These are phyloP conservation scores for Metarhizium humberi DNA, from an alignment of 2,329 filamentous ascomycete genomes.

Conservation along the genomic window DNA sequence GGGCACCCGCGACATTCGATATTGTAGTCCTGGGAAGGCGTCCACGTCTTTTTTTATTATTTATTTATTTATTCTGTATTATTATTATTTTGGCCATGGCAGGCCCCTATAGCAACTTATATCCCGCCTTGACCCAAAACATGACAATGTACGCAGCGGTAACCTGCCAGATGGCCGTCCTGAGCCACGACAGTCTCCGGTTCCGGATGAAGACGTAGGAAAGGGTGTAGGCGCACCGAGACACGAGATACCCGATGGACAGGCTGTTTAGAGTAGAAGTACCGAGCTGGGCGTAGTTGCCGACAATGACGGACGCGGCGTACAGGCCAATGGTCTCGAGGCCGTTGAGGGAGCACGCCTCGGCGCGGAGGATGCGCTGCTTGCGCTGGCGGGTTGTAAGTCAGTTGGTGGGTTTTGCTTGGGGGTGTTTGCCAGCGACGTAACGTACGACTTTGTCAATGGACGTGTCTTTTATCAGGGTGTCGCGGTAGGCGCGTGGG, in stretches of 20 bases:
- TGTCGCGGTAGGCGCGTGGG: constrained; percentile 25
- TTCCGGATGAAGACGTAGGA: constrained; percentile 35
- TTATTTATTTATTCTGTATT: too few relatives aligned
- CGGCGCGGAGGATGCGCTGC: constrained; percentile 42
- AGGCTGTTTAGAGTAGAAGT: constrained; percentile 28
- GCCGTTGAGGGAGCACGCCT: constrained; percentile 37
- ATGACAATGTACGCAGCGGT: constrained; percentile 23
- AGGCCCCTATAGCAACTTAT: constrained; percentile 7
- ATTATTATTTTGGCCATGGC: too few relatives aligned
- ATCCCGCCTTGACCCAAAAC: constrained; percentile 33
- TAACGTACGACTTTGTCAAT: constrained; percentile 20
- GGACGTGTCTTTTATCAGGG: constrained; percentile 20
- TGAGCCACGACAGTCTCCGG: constrained; percentile 24
- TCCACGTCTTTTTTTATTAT: too few relatives aligned
- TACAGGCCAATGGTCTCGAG: constrained; percentile 36
- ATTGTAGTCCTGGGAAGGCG: too few relatives aligned
- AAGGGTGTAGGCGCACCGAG: constrained; percentile 30
- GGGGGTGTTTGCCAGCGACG: not conserved
- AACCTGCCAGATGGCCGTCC: constrained; percentile 29
- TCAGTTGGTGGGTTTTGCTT: not conserved
- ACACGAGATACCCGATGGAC: constrained; percentile 28
- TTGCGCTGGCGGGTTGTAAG: constrained; percentile 29
- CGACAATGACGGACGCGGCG: constrained; percentile 34
- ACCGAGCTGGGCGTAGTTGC: constrained; percentile 32
- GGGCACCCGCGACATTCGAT: too few relatives aligned